Conservation (phyloP, 129 eudicot genomes). For the Chrysanthemum lavandulifolium region DNA sequence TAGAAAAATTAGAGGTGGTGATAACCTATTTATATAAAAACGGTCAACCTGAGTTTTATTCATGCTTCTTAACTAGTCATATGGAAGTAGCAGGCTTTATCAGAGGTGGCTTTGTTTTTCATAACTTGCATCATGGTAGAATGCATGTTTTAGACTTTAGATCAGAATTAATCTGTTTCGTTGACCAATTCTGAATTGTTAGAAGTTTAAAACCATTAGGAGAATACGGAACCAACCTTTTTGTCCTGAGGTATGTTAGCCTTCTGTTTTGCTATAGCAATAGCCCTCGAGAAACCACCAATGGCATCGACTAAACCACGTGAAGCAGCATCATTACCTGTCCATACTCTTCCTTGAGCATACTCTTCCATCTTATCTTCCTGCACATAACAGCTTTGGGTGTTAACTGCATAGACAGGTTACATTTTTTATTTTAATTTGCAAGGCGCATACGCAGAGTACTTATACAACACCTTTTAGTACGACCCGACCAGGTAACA, state of each 20-base stretch:
- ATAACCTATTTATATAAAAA: neutral
- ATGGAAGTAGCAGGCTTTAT: too few relatives aligned
- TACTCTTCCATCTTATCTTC: constrained; percentile 77
- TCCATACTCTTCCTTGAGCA: constrained; percentile 97
- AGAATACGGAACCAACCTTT: constrained; percentile 38
- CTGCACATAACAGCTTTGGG: neutral
- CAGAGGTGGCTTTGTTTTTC: too few relatives aligned
- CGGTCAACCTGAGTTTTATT: too few relatives aligned
- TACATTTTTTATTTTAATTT: too few relatives aligned
- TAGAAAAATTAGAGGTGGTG: neutral
- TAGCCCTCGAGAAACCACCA: constrained; percentile 87
- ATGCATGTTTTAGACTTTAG: too few relatives aligned
- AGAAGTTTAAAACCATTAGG: neutral
- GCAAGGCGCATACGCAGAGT: too few relatives aligned
- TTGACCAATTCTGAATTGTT: neutral
- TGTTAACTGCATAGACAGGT: too few relatives aligned
- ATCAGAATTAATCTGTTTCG: too few relatives aligned
- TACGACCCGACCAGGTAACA: too few relatives aligned
- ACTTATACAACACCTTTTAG: too few relatives aligned
- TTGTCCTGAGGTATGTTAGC: constrained; percentile 74
- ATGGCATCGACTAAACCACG: constrained; percentile 93
- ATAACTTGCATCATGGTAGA: too few relatives aligned
- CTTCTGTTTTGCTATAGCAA: constrained; percentile 88
- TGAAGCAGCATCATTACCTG: constrained; percentile 80
- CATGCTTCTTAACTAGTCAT: too few relatives aligned